Evolutionary conservation across 108 stramenopile genomes (phyloP), one percentile per base, ranked within the genome.

Genomic region (Craspedostauros australis): DNA sequence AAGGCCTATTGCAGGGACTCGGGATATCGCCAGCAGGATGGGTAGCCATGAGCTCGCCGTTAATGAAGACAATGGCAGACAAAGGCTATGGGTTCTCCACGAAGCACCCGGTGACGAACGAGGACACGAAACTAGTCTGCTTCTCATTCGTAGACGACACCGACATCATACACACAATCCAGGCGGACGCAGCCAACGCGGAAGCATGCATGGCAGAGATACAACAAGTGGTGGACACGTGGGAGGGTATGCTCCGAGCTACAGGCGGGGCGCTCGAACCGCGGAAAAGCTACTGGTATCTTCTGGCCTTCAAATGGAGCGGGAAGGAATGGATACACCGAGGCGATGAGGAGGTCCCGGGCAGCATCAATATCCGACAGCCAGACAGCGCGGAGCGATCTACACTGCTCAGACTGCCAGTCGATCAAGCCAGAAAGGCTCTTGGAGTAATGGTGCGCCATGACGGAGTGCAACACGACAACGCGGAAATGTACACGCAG

Each of bases 21-120:
- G 68, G 62, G 9, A 57, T 44, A 21, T 67, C 48, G 6, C 73
- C 73, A 19, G 60, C 54, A n/a, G 46, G 43, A 16, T 75, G 73
- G 73, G 44, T 47, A 5, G 57, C 65, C 44, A 22, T 69, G 2
- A 57, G 58, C 31, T 46, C 55, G 0, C 29, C 56, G 1, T 36
- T 75, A 0, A 22, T 69, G 19, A 39, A 46, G 12, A 23, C 42
- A 8, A 51, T 68, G 18, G 29, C 49, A n/a, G 1, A 5, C 1
- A n/a, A 47, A n/a, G 56, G 56, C 2, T 39, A 52, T 32, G 57
- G 66, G 4, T 22, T 33, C 12, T 3, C n/a, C n/a, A 46, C 27
- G 20, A 12, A 5, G 8, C 46, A 21, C 21, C 31, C 42, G 1
- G 33, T 61, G 25, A 38, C 57, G 1, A 5, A 33, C 4, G 3